Percentiles rank a stretch among this genome's conserved stretches.
Evolutionary conservation across 1,139 yeast genomes (phyloP).

Genomic region (Magnusiomyces ingens): DNA sequence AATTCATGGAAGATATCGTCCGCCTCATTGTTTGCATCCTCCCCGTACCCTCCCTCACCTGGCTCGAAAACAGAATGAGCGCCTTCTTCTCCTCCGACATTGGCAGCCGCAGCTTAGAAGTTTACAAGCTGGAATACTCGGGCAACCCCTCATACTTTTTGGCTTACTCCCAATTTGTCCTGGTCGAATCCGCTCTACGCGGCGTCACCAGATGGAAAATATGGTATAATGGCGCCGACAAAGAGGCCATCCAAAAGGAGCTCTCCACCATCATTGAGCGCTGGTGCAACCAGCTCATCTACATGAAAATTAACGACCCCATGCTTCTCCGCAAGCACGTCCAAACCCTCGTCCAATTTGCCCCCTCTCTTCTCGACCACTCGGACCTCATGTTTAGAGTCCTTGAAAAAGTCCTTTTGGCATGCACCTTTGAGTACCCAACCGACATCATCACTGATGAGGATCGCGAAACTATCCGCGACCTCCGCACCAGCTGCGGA

Average conservation of each 20-base stretch:
- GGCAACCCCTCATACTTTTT: constrained; percentile 67
- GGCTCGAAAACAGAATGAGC: constrained; percentile 74
- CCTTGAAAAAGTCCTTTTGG: constrained; percentile 76
- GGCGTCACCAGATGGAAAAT: constrained; percentile 97
- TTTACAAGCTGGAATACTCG: constrained; percentile 46
- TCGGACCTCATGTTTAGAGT: constrained; percentile 67
- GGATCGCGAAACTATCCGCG: constrained; percentile 73
- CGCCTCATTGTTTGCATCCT: constrained; percentile 80
- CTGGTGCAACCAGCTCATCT: constrained; percentile 70
- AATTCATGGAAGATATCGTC: constrained; percentile 84
- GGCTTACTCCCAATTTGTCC: constrained; percentile 76
- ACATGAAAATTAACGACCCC: constrained; percentile 73
- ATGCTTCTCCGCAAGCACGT: constrained; percentile 75
- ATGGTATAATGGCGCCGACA: constrained; percentile 71
- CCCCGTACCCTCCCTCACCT: constrained; percentile 72
- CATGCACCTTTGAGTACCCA: constrained; percentile 83
- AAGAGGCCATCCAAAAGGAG: constrained; percentile 47
- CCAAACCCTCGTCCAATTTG: constrained; percentile 91
- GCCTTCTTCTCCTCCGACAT: constrained; percentile 64
- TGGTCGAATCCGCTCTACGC: constrained; percentile 82
- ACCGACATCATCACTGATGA: constrained; percentile 50
- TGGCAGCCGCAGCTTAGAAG: constrained; percentile 59
- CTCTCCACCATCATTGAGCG: constrained; percentile 62
- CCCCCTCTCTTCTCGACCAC: constrained; percentile 80
- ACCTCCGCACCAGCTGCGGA: constrained; percentile 86